Evolutionary conservation across 1,284 basidiomycete genomes (phyloP).

Genomic region (Cystobasidium pallidum): DNA sequence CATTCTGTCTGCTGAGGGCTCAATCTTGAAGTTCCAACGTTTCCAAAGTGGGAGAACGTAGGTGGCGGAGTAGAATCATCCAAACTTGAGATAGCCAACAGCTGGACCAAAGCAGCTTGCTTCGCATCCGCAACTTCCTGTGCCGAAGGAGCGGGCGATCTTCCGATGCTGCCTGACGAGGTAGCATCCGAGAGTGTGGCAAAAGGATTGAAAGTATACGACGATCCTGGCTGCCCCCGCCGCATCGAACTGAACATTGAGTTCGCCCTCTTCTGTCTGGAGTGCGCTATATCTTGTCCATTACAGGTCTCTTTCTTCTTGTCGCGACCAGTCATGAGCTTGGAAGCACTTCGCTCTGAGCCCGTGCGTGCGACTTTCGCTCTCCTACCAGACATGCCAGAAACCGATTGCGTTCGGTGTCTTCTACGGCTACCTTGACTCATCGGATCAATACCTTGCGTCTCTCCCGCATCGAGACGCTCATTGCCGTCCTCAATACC

Average conservation of each 20-base stretch:
- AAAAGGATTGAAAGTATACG: not conserved
- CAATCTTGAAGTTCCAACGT: slow-evolving; percentile 8
- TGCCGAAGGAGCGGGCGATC: not conserved
- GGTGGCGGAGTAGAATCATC: not conserved
- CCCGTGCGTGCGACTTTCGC: not conserved
- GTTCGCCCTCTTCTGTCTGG: not conserved
- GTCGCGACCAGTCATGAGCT: not conserved
- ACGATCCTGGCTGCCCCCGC: not conserved
- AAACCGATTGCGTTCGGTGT: not conserved
- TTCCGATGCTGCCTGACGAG: not conserved
- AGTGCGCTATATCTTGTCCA: not conserved
- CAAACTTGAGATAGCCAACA: not conserved
- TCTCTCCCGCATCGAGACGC: no score
- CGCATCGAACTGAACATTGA: not conserved
- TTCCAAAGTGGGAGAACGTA: not conserved
- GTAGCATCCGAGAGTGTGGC: not conserved
- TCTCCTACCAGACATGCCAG: not conserved
- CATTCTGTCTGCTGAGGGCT: not conserved
- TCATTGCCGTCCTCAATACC: not conserved
- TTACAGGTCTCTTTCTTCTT: not conserved
- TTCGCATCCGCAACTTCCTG: not conserved
- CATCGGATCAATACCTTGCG: not conserved
- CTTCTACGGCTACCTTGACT: not conserved
- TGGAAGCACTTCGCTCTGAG: not conserved
- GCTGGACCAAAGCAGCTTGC: not conserved